These are phyloP conservation scores for Fusarium sacchari DNA, from an alignment of 2,329 filamentous ascomycete genomes.

Conservation along the genomic window DNA sequence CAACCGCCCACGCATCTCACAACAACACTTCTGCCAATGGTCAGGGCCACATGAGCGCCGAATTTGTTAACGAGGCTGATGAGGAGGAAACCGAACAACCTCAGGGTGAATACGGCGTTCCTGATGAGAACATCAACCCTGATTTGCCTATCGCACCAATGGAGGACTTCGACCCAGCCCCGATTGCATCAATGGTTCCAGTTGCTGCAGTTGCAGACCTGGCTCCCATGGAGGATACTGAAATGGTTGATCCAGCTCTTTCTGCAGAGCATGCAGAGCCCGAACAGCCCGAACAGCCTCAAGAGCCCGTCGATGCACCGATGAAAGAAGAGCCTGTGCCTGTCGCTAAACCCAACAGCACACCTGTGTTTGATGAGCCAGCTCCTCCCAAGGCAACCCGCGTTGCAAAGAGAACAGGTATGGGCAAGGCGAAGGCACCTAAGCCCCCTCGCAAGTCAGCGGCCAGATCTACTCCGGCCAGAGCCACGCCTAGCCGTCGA, in stretches of 20 bases:
- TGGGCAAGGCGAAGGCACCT: slow-evolving; percentile 33
- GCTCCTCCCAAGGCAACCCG: slow-evolving; percentile 42
- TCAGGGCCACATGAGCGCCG: slow-evolving; percentile 37
- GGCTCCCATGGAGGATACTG: slow-evolving; percentile 19
- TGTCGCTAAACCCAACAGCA: slow-evolving; percentile 18
- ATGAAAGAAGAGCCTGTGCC: slow-evolving; percentile 11
- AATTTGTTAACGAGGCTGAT: slow-evolving; percentile 47
- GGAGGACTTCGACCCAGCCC: slow-evolving; percentile 28
- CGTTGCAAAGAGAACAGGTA: slow-evolving; percentile 39
- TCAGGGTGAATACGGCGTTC: slow-evolving; percentile 19
- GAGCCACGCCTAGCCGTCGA: slow-evolving; percentile 36
- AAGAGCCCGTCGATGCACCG: not conserved
- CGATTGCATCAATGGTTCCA: slow-evolving; percentile 26
- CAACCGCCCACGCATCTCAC: slow-evolving; percentile 12
- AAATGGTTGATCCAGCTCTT: slow-evolving; percentile 37
- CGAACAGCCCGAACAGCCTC: not conserved
- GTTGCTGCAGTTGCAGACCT: slow-evolving; percentile 11
- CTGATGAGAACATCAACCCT: slow-evolving; percentile 40
- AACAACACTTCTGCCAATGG: slow-evolving; percentile 3
- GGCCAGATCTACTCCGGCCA: slow-evolving; percentile 40
- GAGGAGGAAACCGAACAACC: slow-evolving; percentile 35
- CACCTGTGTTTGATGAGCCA: slow-evolving; percentile 30
- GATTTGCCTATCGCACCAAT: slow-evolving; percentile 46
- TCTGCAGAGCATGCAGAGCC: slow-evolving; percentile 23
- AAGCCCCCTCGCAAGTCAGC: slow-evolving; percentile 32